phyloP scores from a whole-genome alignment of 1,139 yeast species.

The Candida freyschussii region DNA sequence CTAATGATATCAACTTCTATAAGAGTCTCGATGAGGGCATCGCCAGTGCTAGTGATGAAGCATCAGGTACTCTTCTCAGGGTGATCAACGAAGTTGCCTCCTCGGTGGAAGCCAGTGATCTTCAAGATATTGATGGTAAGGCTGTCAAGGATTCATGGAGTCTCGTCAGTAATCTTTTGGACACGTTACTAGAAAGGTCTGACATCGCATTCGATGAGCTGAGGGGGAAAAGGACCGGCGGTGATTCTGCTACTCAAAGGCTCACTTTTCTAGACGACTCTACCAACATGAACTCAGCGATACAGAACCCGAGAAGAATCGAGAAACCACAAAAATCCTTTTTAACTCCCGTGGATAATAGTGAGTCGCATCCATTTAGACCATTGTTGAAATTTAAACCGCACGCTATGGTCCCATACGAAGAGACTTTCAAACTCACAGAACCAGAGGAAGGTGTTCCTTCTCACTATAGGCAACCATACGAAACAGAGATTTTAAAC shows the following conservation, averaged over 20 bases:
- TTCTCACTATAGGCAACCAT: slow-evolving; percentile 76
- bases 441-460: slow-evolving; percentile 42
- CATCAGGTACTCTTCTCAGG: slow-evolving; percentile 43
- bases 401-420: slow-evolving; percentile 52
- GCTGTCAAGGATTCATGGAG: slow-evolving; percentile 54
- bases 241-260: slow-evolving; percentile 22
- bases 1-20: slow-evolving; percentile 77
- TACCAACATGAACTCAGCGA: slow-evolving; percentile 19
- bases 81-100: slow-evolving; percentile 50
- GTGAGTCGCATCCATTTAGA: slow-evolving; percentile 65
- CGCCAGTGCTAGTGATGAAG: slow-evolving; percentile 37
- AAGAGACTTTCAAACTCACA: slow-evolving; percentile 43
- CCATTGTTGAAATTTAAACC: slow-evolving; percentile 75
- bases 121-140: slow-evolving; percentile 38
- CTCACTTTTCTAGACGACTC: slow-evolving; percentile 49
- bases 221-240: slow-evolving; percentile 20
- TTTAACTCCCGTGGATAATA: slow-evolving; percentile 56
- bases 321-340: slow-evolving; percentile 73
- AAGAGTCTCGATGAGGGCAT: slow-evolving; percentile 58
- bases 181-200: slow-evolving; percentile 66
- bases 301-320: slow-evolving; percentile 32
- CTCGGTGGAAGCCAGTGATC: slow-evolving; percentile 35
- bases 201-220: slow-evolving; percentile 59
- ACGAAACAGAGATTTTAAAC: slow-evolving; percentile 64
- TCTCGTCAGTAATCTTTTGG: slow-evolving; percentile 57